Evolutionary conservation across 78 protist species (phyloP).

Genomic region (Dictyostelium brefeldianum): DNA sequence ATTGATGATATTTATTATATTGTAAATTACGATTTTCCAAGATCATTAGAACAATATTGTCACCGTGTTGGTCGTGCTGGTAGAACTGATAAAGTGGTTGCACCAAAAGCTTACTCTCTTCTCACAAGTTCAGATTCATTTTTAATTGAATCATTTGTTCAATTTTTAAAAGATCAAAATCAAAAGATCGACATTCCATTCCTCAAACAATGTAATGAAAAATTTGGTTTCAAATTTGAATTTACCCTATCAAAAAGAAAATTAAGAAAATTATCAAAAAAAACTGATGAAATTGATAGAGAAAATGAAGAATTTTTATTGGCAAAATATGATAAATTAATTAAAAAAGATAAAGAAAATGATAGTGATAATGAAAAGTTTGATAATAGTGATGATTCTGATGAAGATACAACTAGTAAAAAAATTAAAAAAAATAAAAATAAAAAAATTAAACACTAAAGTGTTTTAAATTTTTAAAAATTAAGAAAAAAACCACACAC

Average conservation of each 20-base stretch:
- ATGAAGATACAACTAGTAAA: no score
- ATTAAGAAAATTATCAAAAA: background rate
- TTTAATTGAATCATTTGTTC: background rate
- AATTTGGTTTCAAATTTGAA: slow-evolving; percentile 10
- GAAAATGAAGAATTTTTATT: background rate
- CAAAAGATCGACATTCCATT: slow-evolving; percentile 7
- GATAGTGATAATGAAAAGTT: slow-evolving; percentile 9
- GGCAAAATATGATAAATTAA: slow-evolving; percentile 4
- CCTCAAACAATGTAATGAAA: slow-evolving; percentile 34
- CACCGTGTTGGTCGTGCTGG: slow-evolving; percentile 94
- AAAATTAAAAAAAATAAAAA: no score
- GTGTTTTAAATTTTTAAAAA: no score
- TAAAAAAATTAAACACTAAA: no score
- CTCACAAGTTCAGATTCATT: background rate
- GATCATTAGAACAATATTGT: slow-evolving; percentile 71
- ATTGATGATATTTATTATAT: slow-evolving; percentile 62
- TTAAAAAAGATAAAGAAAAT: slow-evolving; percentile 1
- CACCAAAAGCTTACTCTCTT: background rate
- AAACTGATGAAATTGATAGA: background rate
- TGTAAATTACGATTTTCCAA: slow-evolving; percentile 57
- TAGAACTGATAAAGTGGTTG: slow-evolving; percentile 83
- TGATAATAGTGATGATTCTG: no score
- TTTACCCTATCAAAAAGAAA: slow-evolving; percentile 10
- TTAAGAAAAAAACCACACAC: no score
- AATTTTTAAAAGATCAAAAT: slow-evolving; percentile 11